A percentile compares a stretch with the other conserved stretches of the same genome.
These are phyloP conservation scores for Pythium angustatum DNA, from an alignment of 352 stramenopile genomes.

Conservation along the genomic window DNA sequence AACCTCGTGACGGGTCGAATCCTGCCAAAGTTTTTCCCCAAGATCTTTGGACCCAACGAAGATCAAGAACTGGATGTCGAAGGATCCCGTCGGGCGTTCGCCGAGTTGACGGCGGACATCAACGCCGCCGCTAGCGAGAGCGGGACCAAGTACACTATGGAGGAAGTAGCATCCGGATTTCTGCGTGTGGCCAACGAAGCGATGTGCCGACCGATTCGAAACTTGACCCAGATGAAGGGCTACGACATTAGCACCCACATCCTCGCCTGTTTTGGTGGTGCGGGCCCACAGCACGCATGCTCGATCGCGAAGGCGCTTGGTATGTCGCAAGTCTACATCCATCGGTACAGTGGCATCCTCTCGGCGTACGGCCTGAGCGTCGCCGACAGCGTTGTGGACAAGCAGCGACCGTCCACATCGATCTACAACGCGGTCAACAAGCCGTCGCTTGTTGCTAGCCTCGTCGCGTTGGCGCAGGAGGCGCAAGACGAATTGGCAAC, in stretches of 20 bases:
- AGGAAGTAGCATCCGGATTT: conserved; percentile 98
- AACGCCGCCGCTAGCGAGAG: conserved; percentile 66
- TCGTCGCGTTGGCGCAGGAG: conserved; percentile 60
- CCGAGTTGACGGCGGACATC: conserved; percentile 86
- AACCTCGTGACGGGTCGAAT: conserved; percentile 98
- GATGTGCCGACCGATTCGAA: conserved; percentile 99
- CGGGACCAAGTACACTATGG: conserved; percentile 74
- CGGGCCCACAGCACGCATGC: conserved; percentile 97
- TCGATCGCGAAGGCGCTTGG: conserved; percentile 95
- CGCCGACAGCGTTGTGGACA: conserved; percentile 97
- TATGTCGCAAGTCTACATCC: conserved; percentile 98
- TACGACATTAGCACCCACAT: conserved; percentile 97
- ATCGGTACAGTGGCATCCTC: conserved; percentile 98
- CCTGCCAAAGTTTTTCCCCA: conserved; percentile 96
- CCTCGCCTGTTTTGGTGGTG: conserved; percentile 98
- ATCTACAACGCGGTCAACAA: conserved; percentile 64
- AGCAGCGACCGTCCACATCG: conserved; percentile 89
- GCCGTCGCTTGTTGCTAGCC: conserved; percentile 38
- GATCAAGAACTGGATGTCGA: conserved; percentile 96
- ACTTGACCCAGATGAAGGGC: conserved; percentile 98
- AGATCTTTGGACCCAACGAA: conserved; percentile 98
- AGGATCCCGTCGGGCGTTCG: conserved; percentile 92
- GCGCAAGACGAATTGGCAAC: conserved; percentile 68
- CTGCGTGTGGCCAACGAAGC: conserved; percentile 98
- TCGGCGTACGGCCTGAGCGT: conserved; percentile 97